Conservation (phyloP, 495 filamentous ascomycete genomes). For the Coniosporium apollinis region DNA sequence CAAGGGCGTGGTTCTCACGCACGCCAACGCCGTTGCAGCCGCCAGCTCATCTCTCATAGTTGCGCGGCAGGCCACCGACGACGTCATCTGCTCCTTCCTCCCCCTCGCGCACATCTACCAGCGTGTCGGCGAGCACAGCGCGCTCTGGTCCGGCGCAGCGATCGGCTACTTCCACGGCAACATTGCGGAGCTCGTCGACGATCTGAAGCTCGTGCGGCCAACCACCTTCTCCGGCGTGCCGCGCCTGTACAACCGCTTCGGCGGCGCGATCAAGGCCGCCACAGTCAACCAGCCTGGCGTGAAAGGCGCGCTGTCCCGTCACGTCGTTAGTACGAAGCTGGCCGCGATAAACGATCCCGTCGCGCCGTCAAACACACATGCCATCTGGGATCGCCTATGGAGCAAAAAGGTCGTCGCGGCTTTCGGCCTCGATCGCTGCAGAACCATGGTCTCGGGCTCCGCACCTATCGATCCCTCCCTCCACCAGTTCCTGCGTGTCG, state of each 20-base stretch:
- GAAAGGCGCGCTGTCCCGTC: constrained; percentile 65
- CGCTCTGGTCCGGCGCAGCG: constrained; percentile 50
- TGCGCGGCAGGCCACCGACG: constrained; percentile 31
- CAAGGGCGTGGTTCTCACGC: constrained; percentile 82
- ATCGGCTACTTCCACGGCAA: constrained; percentile 96
- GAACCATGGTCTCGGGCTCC: constrained; percentile 69
- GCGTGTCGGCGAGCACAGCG: constrained; percentile 61
- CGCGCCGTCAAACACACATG: constrained; percentile 58
- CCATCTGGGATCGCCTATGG: constrained; percentile 86
- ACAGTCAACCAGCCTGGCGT: constrained; percentile 67
- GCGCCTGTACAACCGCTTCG: constrained; percentile 84
- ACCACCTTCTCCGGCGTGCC: constrained; percentile 80
- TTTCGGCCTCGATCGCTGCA: constrained; percentile 59
- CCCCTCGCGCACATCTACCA: constrained; percentile 91
- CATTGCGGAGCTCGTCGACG: constrained; percentile 72
- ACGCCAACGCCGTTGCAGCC: constrained; percentile 63
- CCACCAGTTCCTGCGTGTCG: constrained; percentile 74
- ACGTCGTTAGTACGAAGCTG: constrained; percentile 63
- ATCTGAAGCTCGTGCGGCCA: constrained; percentile 73
- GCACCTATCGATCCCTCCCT: constrained; percentile 80
- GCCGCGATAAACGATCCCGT: constrained; percentile 54
- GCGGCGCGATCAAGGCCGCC: constrained; percentile 54
- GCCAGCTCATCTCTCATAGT: constrained; percentile 39
- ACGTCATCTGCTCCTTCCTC: constrained; percentile 69
- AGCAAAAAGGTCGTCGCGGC: constrained; percentile 69